Base-by-base conservation (phyloP, 768 basidiomycete species). In the Boletus eberwhitei region DNA sequence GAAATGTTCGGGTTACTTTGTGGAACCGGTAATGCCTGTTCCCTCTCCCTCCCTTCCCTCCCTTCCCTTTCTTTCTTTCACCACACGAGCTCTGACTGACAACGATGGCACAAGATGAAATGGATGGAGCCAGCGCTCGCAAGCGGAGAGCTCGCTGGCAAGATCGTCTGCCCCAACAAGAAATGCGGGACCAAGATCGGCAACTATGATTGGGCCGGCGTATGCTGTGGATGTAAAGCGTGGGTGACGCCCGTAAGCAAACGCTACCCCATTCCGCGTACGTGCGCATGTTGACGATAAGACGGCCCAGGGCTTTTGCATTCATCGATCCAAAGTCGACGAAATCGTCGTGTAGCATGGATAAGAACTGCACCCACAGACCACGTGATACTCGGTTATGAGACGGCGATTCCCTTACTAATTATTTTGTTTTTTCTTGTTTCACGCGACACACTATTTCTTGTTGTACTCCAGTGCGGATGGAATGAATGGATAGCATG, bases 121-220 rank as follows among this genome's bases (percentile, higher is more conserved):
- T 99, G 96, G 97, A 99, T 99, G 96, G 86, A 93, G 47, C 79
- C 85, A 5, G 81, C 88, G 61, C 74, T 98, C 9, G 78, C 83
- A 35, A 70, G 74, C n/a, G 95, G 93, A 0, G 79, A 85, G 41
- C 74, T 95, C 36, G 81, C 86, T 0, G 97, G 97, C 17, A 97
- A 94, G 78, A 90, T 99, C 60, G 55, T 81, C 0, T 99, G 97
- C 63, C 97, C 97, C 4, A 96, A 95, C 70, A 80, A 85, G 63
- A 93, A 90, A 64, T 99, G 97, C 63, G 79, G 80, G 3, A 85
- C 83, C 24, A 99, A 99, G 74, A 77, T 99, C 17, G 97, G 97
- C 3, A 97, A 91, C 68, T 98, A 86, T 62, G 94, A 97, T 67
- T 99, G 97, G 97, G 93, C 94, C 5, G 96, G 96, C 0, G 85